phyloP scores from a whole-genome alignment of 2,329 filamentous ascomycete species.

The Coccinonectria pachysandricola region DNA sequence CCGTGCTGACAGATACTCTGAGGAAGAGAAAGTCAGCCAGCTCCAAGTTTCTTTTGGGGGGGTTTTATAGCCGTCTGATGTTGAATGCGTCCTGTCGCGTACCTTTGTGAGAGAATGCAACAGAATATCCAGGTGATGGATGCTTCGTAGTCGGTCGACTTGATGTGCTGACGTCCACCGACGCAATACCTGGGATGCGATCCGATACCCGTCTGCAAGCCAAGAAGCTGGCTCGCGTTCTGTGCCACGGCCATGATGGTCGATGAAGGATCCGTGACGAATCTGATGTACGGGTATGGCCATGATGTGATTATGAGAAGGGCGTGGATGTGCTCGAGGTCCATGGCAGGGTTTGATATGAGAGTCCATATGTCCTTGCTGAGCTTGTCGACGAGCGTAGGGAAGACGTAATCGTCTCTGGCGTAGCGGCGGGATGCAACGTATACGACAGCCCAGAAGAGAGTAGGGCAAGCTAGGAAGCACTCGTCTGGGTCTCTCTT shows the following conservation, averaged over 20 bases:
- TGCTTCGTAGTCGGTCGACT: conserved; percentile 41
- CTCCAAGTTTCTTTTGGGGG: no score
- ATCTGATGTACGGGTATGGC: conserved; percentile 40
- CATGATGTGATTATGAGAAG: conserved; percentile 41
- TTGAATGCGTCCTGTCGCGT: conserved; percentile 1
- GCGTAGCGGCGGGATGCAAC: conserved; percentile 40
- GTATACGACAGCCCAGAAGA: conserved; percentile 47
- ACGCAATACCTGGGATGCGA: conserved; percentile 37
- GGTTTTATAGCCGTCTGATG: not conserved
- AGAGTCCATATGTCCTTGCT: conserved; percentile 35
- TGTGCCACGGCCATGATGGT: conserved; percentile 36
- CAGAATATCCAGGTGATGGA: conserved; percentile 43
- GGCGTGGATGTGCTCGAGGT: conserved; percentile 40
- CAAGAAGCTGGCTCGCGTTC: conserved; percentile 38
- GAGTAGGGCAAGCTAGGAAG: conserved; percentile 35
- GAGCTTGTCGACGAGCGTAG: conserved; percentile 37
- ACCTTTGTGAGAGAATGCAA: conserved; percentile 42
- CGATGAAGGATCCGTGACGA: conserved; percentile 39
- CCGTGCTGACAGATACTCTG: conserved; percentile 30
- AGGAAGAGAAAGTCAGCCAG: no score
- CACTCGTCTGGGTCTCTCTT: conserved; percentile 39
- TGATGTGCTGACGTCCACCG: conserved; percentile 31
- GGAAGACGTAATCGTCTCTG: conserved; percentile 30
- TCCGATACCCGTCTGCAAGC: conserved; percentile 43
- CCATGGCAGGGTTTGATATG: conserved; percentile 31